Base-by-base conservation (phyloP, 495 filamentous ascomycete species). In the Articulospora tetracladia region DNA sequence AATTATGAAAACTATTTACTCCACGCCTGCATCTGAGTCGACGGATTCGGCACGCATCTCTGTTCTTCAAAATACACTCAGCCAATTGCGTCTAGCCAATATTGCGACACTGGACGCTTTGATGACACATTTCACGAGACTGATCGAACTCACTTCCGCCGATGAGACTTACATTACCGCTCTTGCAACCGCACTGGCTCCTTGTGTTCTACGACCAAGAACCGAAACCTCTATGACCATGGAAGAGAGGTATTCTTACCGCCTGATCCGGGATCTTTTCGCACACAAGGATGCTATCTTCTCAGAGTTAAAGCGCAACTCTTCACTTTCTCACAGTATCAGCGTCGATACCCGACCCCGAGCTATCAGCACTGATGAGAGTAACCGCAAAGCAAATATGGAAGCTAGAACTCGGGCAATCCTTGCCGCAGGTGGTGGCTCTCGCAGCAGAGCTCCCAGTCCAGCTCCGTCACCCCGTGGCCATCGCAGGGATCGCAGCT, bases 71-170 rank as follows among this genome's bases (percentile, higher is more conserved):
- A 96, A 93, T 64, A 97, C 94, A 0, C 86, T 98, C 63, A 92
- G 91, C 47, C 93, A 97, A 70, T 82, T 99, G 46, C 90, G 93
- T 39, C 86, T 99, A 39, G 92, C 94, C 62, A 99, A 99, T 70
- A 98, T 99, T 71, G 94, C 94, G 58, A 97, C 94, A 28, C 88
- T 99, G 68, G 94, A 99, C 74, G 94, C 95, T 49, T 87, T 97
- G 70, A 95, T 92, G 79, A 98, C 96, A 57, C 94, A 99, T 74
- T 97, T 98, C 72, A 96, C 94, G 15, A 90, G 95, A 59, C 77
- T 99, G 62, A 93, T 99, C 70, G 95, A 99, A 65, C 80, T 98
- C 57, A 99, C 94, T 6, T 97, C 92, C 34, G 94, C 94, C 50
- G 93, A 96, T 61, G 94, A 98, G 72, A 76, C 86, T 52, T 98